Conservation (phyloP, 2,329 filamentous ascomycete genomes). For the Clathrospora elynae region DNA sequence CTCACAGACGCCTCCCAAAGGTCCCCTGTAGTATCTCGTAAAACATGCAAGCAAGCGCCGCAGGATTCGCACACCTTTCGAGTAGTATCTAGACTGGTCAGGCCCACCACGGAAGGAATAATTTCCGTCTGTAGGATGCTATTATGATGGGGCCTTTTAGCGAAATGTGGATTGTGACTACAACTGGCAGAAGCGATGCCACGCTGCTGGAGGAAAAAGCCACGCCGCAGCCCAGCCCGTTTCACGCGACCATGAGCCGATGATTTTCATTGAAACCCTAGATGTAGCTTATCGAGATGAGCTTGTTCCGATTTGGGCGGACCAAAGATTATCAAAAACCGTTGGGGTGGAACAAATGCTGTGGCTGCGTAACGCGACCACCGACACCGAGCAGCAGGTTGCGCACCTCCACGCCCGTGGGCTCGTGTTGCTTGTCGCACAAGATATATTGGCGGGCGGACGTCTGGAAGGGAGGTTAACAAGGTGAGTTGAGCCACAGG, state of each 20-base stretch:
- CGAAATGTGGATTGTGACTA: conserved; percentile 21
- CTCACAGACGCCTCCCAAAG: conserved; percentile 16
- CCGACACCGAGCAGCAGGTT: conserved; percentile 7
- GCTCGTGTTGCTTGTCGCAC: too few species aligned
- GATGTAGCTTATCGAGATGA: conserved; percentile 22
- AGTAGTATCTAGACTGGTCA: conserved; percentile 9
- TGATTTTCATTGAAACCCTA: conserved; percentile 28
- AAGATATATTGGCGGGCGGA: too few species aligned
- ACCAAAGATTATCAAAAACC: conserved; percentile 35
- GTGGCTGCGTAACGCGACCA: conserved; percentile 17
- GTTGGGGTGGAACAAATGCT: conserved; percentile 22
- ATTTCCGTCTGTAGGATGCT: conserved; percentile 36
- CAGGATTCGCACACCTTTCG: conserved; percentile 17
- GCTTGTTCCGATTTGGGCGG: conserved; percentile 20
- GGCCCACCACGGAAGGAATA: conserved; percentile 35
- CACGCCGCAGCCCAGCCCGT: conserved; percentile 30
- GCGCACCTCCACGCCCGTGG: conserved; percentile 6
- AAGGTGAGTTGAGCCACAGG: conserved; percentile 18
- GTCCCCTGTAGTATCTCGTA: conserved; percentile 23
- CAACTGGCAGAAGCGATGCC: conserved; percentile 1
- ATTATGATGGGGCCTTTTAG: conserved; percentile 20
- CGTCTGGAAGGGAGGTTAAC: conserved; percentile 37
- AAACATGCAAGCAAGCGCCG: conserved; percentile 24
- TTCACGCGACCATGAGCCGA: conserved; percentile 18
- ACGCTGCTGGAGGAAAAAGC: conserved; percentile 5